phyloP scores from a whole-genome alignment of 1,284 basidiomycete species.

The Fomitopsis betulina region DNA sequence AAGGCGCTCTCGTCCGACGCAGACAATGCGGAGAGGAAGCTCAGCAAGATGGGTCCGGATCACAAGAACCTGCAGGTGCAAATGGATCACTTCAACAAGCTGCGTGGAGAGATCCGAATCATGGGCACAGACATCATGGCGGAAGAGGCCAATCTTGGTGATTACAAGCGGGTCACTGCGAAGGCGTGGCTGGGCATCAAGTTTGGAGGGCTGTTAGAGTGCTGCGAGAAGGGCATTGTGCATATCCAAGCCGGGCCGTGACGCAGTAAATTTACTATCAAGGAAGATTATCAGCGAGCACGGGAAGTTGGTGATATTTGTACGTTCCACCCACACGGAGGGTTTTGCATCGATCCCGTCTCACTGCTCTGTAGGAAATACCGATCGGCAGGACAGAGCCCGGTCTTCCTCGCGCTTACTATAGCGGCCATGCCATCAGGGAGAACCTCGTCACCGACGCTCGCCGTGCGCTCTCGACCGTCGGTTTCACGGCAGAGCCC shows the following conservation, averaged over 20 bases:
- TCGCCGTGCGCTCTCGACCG: slow-evolving; percentile 50
- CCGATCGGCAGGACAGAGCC: slow-evolving; percentile 78
- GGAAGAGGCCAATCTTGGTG: slow-evolving; percentile 80
- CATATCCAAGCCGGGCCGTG: slow-evolving; percentile 20
- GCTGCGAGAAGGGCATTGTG: slow-evolving; percentile 78
- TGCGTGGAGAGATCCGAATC: slow-evolving; percentile 74
- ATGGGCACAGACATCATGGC: slow-evolving; percentile 83
- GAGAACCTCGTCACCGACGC: slow-evolving; percentile 63
- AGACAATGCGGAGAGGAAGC: slow-evolving; percentile 86
- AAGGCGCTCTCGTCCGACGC: slow-evolving; percentile 68
- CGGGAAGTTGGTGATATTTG: slow-evolving; percentile 75
- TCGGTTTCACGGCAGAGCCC: slow-evolving; percentile 44
- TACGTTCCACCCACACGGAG: slow-evolving; percentile 27
- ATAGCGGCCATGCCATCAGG: slow-evolving; percentile 60
- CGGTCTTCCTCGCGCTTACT: slow-evolving; percentile 73
- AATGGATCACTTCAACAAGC: slow-evolving; percentile 70
- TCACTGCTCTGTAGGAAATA: slow-evolving; percentile 54
- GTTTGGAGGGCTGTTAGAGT: slow-evolving; percentile 85
- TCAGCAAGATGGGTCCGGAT: slow-evolving; percentile 87
- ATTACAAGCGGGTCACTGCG: slow-evolving; percentile 76
- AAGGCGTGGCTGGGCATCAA: slow-evolving; percentile 80
- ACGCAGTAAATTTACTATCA: not conserved
- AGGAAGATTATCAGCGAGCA: slow-evolving; percentile 76
- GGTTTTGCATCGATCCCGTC: slow-evolving; percentile 6
- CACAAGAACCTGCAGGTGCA: slow-evolving; percentile 83